Evolutionary conservation across 176 grass and related monocot species (phyloP), one percentile per base, ranked within the genome.

Genomic region (Musa schizocarpa): DNA sequence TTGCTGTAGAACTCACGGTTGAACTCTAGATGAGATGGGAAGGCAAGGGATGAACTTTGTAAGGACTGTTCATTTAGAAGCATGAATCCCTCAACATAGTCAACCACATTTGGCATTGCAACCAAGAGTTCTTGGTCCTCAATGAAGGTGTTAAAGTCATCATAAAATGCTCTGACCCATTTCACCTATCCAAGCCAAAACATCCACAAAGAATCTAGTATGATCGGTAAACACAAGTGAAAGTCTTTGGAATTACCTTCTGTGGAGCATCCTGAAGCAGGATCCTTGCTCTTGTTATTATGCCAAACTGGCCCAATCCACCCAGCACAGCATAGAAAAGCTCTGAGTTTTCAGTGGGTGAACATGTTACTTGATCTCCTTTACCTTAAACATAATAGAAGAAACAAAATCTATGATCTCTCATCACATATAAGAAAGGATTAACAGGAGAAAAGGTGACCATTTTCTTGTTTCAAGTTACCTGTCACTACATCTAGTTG

Each of bases 231-330:
- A 4, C 19, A 70, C 8, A 13, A 20, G 48, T 19, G 16, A 11
- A 48, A 2, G 19, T 56, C 21, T 5, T 50, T 19, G 43, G 17
- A 69, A 19, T 71, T 87, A 96, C 89, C 84, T 92, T 96, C 63
- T 83, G 76, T 61, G 93, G 93, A 79, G 93, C 93, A 71, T 90
- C 79, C 84, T 96, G 87, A 74, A 96, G 79, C 50, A 90, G 81
- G 71, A 96, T 86, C 81, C 93, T 92, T 72, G 93, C 93, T 77
- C 77, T 92, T 54, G 93, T 96, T 78, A 96, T 96, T 54, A 96
- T 96, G 84, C 89, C 93, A 75, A 96, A 96, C 82, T 96, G 89
- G 76, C 93, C 93, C 59, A 96, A 78, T 59, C 93, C 93, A 29
- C 93, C 93, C 11, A 92, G 76, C 66, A 96, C 89, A 52, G 89